Base-by-base conservation (phyloP, 2,329 filamentous ascomycete genomes). In the Aspergillus jensenii region DNA sequence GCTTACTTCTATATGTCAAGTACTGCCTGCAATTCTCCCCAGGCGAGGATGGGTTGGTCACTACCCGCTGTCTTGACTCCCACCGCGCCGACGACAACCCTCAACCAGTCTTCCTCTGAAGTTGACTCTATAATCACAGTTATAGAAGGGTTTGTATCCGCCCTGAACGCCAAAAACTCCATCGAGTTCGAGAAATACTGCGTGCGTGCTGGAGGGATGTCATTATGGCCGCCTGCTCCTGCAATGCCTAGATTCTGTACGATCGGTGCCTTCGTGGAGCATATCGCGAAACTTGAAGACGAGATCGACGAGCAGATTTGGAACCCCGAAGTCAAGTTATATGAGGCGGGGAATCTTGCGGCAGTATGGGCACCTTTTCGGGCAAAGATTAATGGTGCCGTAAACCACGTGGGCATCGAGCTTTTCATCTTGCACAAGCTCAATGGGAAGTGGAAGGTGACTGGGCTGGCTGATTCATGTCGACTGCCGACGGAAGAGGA, bases 351-450 rank as follows among this genome's bases (percentile, higher is more conserved):
- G 8, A 69, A 69, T 59, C 50, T 74, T 27, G 71, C 71, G 12
- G 64, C 68, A 6, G 71, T 73, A 27, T 74, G 71, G 72, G 72
- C 70, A 8, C 70, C 71, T 12, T 74, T 74, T 48, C 62, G 70
- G 51, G 67, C 69, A 31, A 73, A 71, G 59, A 62, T 73, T 11
- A 73, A 74, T 48, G 71, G 71, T 1, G 60, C 69, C 6, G 67
- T 74, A 55, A 64, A 74, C 41, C 71, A 73, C 63, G 71, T 74
- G n/a, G 72, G 71, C 2, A 69, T 73, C 6, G 69, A 73, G 51
- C 59, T 73, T 39, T 73, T 74, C 51, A 51, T 73, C 17, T 56
- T 74, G 48, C 71, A 74, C 61, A 74, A 68, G 48, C 23, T 73
- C 33, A 64, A 68, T 46, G 70, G 67, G 6, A 61, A 65, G 51